These are phyloP conservation scores for Globisporangium polare DNA, from an alignment of 352 stramenopile species.

Conservation along the genomic window DNA sequence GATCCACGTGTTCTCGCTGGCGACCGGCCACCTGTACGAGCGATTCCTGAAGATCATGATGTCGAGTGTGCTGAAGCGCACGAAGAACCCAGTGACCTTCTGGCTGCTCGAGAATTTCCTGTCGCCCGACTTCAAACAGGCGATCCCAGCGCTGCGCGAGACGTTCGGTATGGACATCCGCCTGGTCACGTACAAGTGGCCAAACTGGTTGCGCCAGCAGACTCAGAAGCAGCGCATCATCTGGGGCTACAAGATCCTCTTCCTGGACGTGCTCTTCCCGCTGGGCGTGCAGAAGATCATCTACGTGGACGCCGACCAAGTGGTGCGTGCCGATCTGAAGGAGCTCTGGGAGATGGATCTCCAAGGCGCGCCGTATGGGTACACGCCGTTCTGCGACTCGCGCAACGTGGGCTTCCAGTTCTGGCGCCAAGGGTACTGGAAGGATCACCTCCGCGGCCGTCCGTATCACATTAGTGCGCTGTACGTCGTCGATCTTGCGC, in stretches of 20 bases:
- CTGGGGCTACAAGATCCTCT: conserved; percentile 99
- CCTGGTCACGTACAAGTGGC: conserved; percentile 99
- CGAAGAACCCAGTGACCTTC: conserved; percentile 97
- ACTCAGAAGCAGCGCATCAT: conserved; percentile 99
- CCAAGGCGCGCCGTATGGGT: conserved; percentile 94
- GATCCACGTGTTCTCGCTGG: conserved; percentile 99
- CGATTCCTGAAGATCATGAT: conserved; percentile 99
- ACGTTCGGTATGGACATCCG: conserved; percentile 96
- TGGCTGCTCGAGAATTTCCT: conserved; percentile 99
- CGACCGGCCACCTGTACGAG: conserved; percentile 97
- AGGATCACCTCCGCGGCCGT: conserved; percentile 94
- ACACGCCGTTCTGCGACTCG: conserved; percentile 98
- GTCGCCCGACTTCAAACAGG: conserved; percentile 96
- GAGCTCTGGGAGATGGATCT: conserved; percentile 99
- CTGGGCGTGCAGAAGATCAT: conserved; percentile 99
- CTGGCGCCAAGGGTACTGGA: conserved; percentile 98
- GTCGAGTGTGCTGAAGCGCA: conserved; percentile 97
- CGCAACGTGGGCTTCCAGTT: conserved; percentile 98
- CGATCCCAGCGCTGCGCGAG: conserved; percentile 89
- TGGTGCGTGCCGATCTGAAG: conserved; percentile 97
- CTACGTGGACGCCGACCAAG: conserved; percentile 99
- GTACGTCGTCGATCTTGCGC: conserved; percentile 98
- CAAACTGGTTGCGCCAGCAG: conserved; percentile 97
- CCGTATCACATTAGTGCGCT: conserved; percentile 99
- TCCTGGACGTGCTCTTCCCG: conserved; percentile 99